Percentiles rank a stretch among this genome's conserved stretches.
Evolutionary conservation across 1,284 basidiomycete genomes (phyloP).

Genomic region (Ustilago cynodontis): DNA sequence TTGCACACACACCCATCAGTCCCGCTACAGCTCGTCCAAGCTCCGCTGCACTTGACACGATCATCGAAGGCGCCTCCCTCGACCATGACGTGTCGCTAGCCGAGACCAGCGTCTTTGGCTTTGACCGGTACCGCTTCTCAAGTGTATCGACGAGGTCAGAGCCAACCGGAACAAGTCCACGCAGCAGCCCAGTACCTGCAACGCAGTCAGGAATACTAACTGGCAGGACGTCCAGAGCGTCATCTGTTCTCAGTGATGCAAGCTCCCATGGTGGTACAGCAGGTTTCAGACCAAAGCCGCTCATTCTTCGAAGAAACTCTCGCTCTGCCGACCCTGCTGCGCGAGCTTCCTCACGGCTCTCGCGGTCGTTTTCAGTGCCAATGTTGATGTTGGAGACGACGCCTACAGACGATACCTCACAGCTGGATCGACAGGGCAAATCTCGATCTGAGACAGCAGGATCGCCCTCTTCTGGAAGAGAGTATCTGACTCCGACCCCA

Average conservation of each 20-base stretch:
- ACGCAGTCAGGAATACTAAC: background rate
- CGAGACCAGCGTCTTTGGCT: constrained; percentile 10
- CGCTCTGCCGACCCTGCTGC: background rate
- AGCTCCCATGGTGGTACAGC: background rate
- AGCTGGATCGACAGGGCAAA: background rate
- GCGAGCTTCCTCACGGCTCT: constrained; percentile 5
- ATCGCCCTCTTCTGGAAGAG: background rate
- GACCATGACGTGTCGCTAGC: constrained; percentile 13
- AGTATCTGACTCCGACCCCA: background rate
- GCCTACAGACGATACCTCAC: background rate
- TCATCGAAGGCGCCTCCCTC: constrained; percentile 15
- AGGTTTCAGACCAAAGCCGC: constrained; percentile 19
- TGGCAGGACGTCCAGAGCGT: constrained; percentile 3
- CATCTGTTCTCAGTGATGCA: background rate
- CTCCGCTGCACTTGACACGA: constrained; percentile 16
- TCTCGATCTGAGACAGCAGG: background rate
- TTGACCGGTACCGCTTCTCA: constrained; percentile 16
- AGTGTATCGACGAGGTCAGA: constrained; percentile 6
- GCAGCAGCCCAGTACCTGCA: background rate
- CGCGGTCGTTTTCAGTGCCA: constrained; percentile 16
- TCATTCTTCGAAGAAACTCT: constrained; percentile 12
- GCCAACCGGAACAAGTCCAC: background rate
- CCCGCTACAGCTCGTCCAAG: constrained; percentile 7
- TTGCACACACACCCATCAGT: background rate
- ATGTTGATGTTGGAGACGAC: constrained; percentile 2